Base-by-base conservation (phyloP, 2,329 filamentous ascomycete genomes). In the Penicillium sp. region DNA sequence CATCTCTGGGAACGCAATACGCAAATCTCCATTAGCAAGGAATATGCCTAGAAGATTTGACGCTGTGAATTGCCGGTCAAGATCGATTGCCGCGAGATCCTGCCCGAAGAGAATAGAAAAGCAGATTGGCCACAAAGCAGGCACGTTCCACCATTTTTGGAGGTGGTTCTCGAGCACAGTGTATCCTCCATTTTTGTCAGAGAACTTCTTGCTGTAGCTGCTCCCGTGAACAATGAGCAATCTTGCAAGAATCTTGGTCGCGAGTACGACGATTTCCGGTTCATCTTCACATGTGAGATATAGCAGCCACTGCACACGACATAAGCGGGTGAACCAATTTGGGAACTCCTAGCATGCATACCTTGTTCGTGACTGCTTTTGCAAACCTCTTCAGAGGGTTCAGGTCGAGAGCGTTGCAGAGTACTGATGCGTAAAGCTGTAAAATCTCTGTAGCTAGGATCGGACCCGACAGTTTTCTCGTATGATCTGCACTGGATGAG, bases 351-450 rank as follows among this genome's bases (percentile, higher is more conserved):
- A 11, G 27, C 7, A 24, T 24, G 68, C 75, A 62, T 73, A 89
- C 87, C 78, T 95, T 95, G 59, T 95, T 95, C 24, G 91, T 96
- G 7, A 98, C 91, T 1, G 91, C 94, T 62, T 86, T 87, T 4
- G 90, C 88, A 73, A 98, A 97, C 59, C 90, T 93, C 62, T 84
- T 82, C 47, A 95, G 86, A 52, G 85, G 83, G 11, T 74, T 74
- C 8, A 78, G 71, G 54, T 84, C 88, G 24, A 78, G 78, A 58
- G 82, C 81, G 52, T 88, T 83, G 60, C 90, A 95, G 8, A 96
- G 74, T 9, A 95, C 76, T 26, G 83, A 78, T 6, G 85, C 80
- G 62, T 93, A 91, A 69, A 95, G 83, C 54, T 81, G 81, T 18
- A 96, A 73, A 45, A 96, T 80, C 52, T 80, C 83, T 34, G 84